Conservation (phyloP, 176 grass and related monocot genomes). For the Elaeis guineensis region DNA sequence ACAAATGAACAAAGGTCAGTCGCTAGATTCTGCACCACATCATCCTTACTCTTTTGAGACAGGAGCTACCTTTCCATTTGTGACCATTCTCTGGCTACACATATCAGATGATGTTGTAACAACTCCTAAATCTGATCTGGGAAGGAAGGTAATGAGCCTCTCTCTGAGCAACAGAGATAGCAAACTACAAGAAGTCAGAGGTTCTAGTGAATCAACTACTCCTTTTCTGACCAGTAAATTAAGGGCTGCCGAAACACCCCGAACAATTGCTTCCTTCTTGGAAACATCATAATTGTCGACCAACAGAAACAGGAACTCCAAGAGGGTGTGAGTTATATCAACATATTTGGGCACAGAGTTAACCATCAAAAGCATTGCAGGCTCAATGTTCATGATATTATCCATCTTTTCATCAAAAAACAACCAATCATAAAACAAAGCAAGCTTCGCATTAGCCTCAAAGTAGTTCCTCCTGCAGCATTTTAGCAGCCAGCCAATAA, state of each 20-base stretch:
- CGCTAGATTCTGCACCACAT: too few species aligned
- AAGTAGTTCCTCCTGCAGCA: slow-evolving; percentile 49
- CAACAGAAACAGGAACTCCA: slow-evolving; percentile 90
- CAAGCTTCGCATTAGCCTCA: slow-evolving; percentile 71
- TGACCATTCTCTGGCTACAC: too few species aligned
- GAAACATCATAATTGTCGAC: slow-evolving; percentile 75
- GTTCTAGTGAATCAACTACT: slow-evolving; percentile 53
- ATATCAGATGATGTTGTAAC: not conserved
- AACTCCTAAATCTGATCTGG: slow-evolving; percentile 10
- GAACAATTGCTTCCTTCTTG: slow-evolving; percentile 43
- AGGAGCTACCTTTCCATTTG: too few species aligned
- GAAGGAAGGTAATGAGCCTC: slow-evolving; percentile 43
- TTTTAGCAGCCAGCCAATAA: slow-evolving; percentile 79
- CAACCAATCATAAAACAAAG: slow-evolving; percentile 81
- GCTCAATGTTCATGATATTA: slow-evolving; percentile 83
- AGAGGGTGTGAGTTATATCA: slow-evolving; percentile 63
- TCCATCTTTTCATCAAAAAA: slow-evolving; percentile 51
- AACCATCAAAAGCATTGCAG: slow-evolving; percentile 86
- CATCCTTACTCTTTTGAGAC: too few species aligned
- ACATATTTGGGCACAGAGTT: slow-evolving; percentile 71
- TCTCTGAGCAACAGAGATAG: slow-evolving; percentile 57
- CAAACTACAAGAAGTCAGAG: slow-evolving; percentile 46
- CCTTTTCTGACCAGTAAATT: slow-evolving; percentile 43
- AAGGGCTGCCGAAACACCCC: slow-evolving; percentile 38
- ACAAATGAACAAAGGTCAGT: too few species aligned